phyloP scores from a whole-genome alignment of 352 stramenopile species.

The Phytophthora pisi region DNA sequence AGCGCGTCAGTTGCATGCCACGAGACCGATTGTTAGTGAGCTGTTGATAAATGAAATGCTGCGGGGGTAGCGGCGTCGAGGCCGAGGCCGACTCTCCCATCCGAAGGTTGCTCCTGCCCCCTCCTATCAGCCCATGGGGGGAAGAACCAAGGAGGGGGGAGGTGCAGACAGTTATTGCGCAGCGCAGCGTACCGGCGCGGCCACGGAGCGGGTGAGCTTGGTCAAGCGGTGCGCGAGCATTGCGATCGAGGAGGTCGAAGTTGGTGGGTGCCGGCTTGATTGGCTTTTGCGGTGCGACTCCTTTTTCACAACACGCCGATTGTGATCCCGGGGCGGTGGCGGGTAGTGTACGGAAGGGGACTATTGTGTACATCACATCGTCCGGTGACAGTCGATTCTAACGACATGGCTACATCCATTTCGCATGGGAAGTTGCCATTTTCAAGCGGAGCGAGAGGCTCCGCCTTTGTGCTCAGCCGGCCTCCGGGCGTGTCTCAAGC shows the following conservation, averaged over 20 bases:
- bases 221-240: conserved; percentile 34
- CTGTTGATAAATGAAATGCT: neutral
- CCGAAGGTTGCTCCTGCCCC: neutral
- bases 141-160: neutral
- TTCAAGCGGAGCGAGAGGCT: neutral
- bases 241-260: conserved; percentile 18
- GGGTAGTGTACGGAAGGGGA: neutral
- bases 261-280: conserved; percentile 11
- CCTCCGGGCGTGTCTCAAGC: conserved; percentile 16
- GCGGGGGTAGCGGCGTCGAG: neutral
- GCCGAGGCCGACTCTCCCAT: neutral
- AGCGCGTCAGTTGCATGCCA: conserved; percentile 6
- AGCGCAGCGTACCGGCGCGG: conserved; percentile 19
- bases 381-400: neutral
- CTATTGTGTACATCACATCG: neutral
- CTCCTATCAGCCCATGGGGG: neutral
- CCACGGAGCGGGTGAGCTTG: conserved; percentile 31
- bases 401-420: neutral
- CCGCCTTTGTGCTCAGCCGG: no score
- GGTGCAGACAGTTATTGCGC: neutral
- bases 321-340: neutral
- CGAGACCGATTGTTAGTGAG: conserved; percentile 13
- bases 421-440: neutral
- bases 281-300: conserved; percentile 21
- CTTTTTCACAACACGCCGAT: conserved; percentile 7